Evolutionary conservation across 306 rosid species (phyloP), one percentile per base, ranked within the genome.

Genomic region (Spatholobus suberectus): DNA sequence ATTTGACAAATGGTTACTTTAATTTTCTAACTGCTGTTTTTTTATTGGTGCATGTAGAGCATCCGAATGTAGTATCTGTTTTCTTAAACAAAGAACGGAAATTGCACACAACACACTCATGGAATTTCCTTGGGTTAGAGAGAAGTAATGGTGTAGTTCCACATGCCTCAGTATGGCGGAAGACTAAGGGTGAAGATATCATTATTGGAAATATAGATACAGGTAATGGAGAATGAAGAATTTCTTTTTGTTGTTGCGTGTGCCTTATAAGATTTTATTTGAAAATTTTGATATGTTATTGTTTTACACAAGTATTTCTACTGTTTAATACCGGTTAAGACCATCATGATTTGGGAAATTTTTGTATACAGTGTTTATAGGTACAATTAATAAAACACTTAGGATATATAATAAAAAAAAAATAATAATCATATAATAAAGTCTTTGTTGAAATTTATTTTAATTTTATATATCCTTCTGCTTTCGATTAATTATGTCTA

Each of bases 181-280:
- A 77, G 75, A 87, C 93, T 0, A 34, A 67, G 26, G 98, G 96
- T 0, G 85, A 86, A 87, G 88, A 89, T 67, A 18, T 90, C n/a
- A 91, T 92, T 20, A 92, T 94, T 43, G 98, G 75, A 52, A 91
- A 92, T 79, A 23, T 92, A 5, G 98, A 94, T 46, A 87, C 97
- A 0, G 98, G 97, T 94, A 75, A 73, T 72, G 8, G 40, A 72
- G 46, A 1, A 15, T 20, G 8, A 43, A 41, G 0, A 10, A 2
- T 46, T 67, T 72, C 14, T 51, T 27, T 40, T 1, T 26, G 21
- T 9, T 1, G 2, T 14, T 77, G 11, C 38, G 20, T 77, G 5
- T 27, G 27, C 5, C 11, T 62, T 27, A 54, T 63, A 23, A 51
- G 18, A 65, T 29, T 63, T 51, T 23, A 7, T 65, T 63, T 49